These are phyloP conservation scores for Panus rudis DNA, from an alignment of 768 basidiomycete genomes.

Conservation along the genomic window DNA sequence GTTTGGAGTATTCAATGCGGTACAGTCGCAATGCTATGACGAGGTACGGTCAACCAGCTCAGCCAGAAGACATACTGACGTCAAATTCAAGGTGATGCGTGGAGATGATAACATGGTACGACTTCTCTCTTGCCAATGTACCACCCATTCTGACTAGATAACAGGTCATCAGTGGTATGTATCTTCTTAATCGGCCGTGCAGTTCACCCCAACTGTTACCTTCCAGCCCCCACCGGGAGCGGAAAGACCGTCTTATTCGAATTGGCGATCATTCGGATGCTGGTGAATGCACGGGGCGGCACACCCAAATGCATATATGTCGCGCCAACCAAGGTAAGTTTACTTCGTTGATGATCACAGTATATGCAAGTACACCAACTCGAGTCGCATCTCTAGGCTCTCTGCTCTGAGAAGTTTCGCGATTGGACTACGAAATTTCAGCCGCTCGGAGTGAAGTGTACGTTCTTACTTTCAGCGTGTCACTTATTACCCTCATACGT, in stretches of 20 bases:
- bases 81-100: constrained; percentile 41
- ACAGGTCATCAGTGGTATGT: constrained; percentile 67
- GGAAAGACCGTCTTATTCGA: constrained; percentile 97
- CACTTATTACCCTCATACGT: constrained; percentile 2
- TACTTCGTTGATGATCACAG: neutral
- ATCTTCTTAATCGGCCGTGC: constrained; percentile 3
- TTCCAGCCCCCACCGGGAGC: constrained; percentile 85
- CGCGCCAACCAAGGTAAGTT: constrained; percentile 77
- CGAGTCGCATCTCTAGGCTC: constrained; percentile 42
- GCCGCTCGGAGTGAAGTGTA: constrained; percentile 70
- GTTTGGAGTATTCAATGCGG: constrained; percentile 85
- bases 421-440: constrained; percentile 86
- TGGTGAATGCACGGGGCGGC: constrained; percentile 31
- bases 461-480: constrained; percentile 11
- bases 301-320: constrained; percentile 80
- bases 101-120: constrained; percentile 61
- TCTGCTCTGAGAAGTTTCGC: constrained; percentile 76
- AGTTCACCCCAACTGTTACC: constrained; percentile 3
- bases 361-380: neutral
- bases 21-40: constrained; percentile 81
- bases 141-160: neutral
- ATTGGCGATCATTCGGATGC: constrained; percentile 74
- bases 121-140: neutral
- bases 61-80: neutral
- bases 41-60: constrained; percentile 47